phyloP scores from a whole-genome alignment of 768 basidiomycete species.

The Suillus subluteus region DNA sequence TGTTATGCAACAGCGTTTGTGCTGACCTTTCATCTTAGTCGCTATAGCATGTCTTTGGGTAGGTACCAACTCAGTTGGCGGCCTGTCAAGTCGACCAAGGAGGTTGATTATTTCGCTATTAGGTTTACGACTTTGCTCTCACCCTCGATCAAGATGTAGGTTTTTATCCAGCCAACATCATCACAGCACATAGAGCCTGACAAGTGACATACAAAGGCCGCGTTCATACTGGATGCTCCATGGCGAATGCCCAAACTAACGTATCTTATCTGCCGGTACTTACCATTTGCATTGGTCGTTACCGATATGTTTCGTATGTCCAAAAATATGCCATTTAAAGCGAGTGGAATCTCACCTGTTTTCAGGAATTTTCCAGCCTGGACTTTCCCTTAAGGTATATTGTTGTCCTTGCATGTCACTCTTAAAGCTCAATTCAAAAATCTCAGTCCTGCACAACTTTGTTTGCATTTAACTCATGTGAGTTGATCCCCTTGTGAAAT shows the following conservation, averaged over 20 bases:
- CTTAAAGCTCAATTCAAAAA: neutral
- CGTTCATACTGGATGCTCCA: neutral
- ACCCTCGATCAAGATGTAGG: neutral
- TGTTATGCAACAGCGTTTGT: neutral
- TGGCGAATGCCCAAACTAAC: neutral
- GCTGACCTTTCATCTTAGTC: neutral
- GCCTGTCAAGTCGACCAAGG: neutral
- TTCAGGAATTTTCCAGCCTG: neutral
- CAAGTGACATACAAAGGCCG: neutral
- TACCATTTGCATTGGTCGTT: neutral
- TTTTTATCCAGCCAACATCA: neutral
- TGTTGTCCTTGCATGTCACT: too few relatives aligned
- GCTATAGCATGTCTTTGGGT: conserved; percentile 3
- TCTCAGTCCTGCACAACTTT: neutral
- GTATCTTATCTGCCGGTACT: neutral
- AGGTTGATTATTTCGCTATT: neutral
- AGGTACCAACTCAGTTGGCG: neutral
- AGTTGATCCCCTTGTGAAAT: neutral
- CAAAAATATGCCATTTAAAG: neutral
- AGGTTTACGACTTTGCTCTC: conserved; percentile 4
- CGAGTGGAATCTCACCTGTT: neutral
- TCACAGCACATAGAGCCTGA: neutral
- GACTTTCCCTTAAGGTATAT: neutral
- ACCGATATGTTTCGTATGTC: neutral
- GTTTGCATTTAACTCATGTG: neutral